Evolutionary conservation across 495 filamentous ascomycete genomes (phyloP).

Genomic region (Penicillium cinerascens): DNA sequence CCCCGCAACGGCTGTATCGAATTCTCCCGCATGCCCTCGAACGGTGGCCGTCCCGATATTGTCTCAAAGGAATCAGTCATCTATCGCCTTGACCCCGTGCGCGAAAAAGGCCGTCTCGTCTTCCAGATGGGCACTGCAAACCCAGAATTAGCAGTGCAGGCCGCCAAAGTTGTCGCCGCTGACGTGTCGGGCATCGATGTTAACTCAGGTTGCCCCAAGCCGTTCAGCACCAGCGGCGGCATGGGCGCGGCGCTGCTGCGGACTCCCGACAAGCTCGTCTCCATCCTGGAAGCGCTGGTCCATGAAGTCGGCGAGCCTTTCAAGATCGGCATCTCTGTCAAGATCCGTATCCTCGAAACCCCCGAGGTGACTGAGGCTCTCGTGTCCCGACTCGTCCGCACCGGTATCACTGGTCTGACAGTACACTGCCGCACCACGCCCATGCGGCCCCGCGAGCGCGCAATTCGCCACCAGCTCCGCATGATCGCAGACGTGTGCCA

Average conservation of each 20-base stretch:
- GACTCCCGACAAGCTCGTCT: constrained; percentile 75
- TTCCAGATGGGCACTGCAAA: constrained; percentile 89
- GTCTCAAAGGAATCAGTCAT: constrained; percentile 66
- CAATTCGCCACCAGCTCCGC: constrained; percentile 77
- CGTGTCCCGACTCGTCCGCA: constrained; percentile 69
- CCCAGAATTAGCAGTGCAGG: constrained; percentile 75
- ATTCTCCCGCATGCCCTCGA: constrained; percentile 71
- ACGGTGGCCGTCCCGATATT: constrained; percentile 49
- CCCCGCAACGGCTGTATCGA: constrained; percentile 72
- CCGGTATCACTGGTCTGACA: constrained; percentile 88
- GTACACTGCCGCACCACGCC: constrained; percentile 94
- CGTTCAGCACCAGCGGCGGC: constrained; percentile 83
- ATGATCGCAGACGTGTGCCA: constrained; percentile 77
- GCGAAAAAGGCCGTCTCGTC: constrained; percentile 69
- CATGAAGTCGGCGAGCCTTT: constrained; percentile 68
- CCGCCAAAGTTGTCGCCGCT: constrained; percentile 73
- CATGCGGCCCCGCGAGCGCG: constrained; percentile 86
- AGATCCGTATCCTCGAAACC: constrained; percentile 84
- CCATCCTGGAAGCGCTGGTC: constrained; percentile 79
- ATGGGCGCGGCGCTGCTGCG: constrained; percentile 91
- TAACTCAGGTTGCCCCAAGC: constrained; percentile 95
- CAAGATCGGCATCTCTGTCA: constrained; percentile 89
- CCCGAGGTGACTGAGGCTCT: constrained; percentile 66
- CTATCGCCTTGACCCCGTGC: constrained; percentile 74
- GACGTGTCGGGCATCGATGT: constrained; percentile 94